phyloP scores from a whole-genome alignment of 2,329 filamentous ascomycete species.

The Fusarium pininemorale region DNA sequence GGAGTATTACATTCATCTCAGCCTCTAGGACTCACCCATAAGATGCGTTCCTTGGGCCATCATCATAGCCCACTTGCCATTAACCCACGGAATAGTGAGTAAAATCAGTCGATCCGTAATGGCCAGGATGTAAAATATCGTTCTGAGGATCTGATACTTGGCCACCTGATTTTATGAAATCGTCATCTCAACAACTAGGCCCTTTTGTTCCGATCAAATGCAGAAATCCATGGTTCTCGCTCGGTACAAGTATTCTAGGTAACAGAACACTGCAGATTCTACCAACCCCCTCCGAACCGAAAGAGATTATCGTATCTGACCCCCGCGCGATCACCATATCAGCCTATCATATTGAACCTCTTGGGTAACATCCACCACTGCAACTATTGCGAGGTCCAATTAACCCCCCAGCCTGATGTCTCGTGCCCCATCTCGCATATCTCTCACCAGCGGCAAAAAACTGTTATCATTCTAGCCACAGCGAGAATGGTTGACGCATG shows the following conservation, averaged over 20 bases:
- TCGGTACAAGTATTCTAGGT: neutral
- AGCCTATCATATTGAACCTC: neutral
- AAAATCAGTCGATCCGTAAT: neutral
- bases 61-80: neutral
- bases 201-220: neutral
- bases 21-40: neutral
- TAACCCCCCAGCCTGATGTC: neutral
- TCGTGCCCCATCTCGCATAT: neutral
- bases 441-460: neutral
- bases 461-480: neutral
- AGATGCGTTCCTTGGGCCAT: neutral
- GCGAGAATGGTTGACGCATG: neutral
- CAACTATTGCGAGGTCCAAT: neutral
- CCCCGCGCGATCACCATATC: neutral
- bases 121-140: neutral
- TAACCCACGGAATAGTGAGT: fast-evolving
- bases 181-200: neutral
- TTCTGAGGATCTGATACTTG: neutral
- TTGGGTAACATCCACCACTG: neutral
- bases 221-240: neutral
- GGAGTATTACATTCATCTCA: neutral
- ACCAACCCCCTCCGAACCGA: neutral
- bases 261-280: neutral
- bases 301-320: neutral
- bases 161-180: neutral